Conservation (phyloP, 2,329 filamentous ascomycete species). For the Aspergillus neoniger region DNA sequence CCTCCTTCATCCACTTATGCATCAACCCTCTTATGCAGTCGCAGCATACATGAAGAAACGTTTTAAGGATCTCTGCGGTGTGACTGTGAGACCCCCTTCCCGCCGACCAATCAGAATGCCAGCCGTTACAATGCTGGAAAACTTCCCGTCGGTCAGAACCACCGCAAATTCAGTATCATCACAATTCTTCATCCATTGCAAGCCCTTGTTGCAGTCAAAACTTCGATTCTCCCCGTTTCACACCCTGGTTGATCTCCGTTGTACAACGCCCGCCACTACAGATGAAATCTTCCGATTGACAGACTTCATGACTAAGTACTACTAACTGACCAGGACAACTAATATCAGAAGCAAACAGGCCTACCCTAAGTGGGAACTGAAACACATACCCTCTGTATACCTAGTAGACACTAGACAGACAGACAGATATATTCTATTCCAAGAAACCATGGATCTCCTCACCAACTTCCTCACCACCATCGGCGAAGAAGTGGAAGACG, state of each 20-base stretch:
- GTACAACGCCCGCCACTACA: background rate
- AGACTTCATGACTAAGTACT: background rate
- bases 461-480: constrained; percentile 44
- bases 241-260: background rate
- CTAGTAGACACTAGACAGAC: background rate
- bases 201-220: background rate
- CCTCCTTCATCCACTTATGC: background rate
- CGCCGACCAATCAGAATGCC: background rate
- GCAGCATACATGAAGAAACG: background rate
- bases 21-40: background rate
- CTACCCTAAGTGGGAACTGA: background rate
- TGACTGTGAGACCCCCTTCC: background rate
- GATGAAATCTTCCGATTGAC: constrained; percentile 6
- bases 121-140: background rate
- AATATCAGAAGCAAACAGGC: background rate
- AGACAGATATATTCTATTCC: background rate
- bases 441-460: constrained; percentile 22
- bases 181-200: background rate
- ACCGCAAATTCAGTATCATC: background rate
- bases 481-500: constrained; percentile 56
- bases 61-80: background rate
- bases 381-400: background rate
- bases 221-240: background rate
- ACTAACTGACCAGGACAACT: background rate
- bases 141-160: background rate